Evolutionary conservation across 345 rosid genomes (phyloP).

Genomic region (Lenwebbia sp.): DNA sequence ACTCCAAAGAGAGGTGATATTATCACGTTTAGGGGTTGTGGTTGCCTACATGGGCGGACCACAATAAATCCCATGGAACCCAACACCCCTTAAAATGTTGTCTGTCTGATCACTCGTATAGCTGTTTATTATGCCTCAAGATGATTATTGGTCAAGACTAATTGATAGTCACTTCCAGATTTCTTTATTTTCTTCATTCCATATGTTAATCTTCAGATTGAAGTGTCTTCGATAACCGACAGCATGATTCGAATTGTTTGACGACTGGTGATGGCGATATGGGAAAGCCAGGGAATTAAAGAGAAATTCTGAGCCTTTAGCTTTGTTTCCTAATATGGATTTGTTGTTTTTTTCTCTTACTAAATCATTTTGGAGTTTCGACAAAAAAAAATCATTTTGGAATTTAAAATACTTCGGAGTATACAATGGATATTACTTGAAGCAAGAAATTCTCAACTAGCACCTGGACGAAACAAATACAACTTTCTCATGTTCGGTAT

Average conservation of each 20-base stretch:
- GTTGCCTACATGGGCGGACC: too few species aligned
- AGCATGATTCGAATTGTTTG: background rate
- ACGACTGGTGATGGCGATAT: background rate
- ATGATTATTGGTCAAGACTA: background rate
- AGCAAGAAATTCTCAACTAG: background rate
- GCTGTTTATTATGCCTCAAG: background rate
- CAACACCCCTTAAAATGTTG: background rate
- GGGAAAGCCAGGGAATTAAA: background rate
- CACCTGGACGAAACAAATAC: background rate
- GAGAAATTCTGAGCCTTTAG: background rate
- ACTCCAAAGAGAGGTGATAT: too few species aligned
- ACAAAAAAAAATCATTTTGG: background rate
- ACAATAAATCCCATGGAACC: too few species aligned
- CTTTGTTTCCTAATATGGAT: background rate
- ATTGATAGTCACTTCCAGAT: background rate
- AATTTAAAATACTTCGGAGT: background rate
- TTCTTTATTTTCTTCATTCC: background rate
- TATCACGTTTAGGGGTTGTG: too few species aligned
- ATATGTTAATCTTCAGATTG: background rate
- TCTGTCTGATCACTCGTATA: background rate
- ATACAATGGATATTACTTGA: background rate
- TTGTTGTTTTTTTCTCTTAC: background rate
- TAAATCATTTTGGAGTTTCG: background rate
- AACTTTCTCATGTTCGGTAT: background rate
- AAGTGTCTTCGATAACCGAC: background rate